A percentile compares a stretch with the other conserved stretches of the same genome.
Conservation (phyloP, 257 asterid species). For the Penstemon newberryi region DNA sequence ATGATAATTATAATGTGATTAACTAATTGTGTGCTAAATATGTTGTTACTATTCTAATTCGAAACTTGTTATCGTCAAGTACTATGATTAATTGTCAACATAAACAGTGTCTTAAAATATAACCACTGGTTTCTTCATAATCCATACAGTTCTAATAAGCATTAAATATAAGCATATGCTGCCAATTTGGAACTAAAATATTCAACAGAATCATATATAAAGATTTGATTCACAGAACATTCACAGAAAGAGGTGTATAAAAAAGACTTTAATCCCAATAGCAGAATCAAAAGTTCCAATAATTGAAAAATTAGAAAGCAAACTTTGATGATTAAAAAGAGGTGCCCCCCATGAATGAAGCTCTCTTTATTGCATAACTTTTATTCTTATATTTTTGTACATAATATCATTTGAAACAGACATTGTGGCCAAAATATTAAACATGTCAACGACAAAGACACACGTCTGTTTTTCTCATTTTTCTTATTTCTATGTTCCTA, state of each 20-base stretch:
- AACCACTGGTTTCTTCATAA: slow-evolving; percentile 10
- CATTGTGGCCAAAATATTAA: slow-evolving; percentile 34
- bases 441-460: slow-evolving; percentile 72
- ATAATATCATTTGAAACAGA: slow-evolving; percentile 23
- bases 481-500: slow-evolving; percentile 20
- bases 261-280: slow-evolving; percentile 22
- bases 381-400: slow-evolving; percentile 43
- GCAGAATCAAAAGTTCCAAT: slow-evolving; percentile 31
- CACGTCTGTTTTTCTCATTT: slow-evolving; percentile 49
- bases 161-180: not conserved
- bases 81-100: slow-evolving; percentile 24
- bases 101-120: slow-evolving; percentile 11
- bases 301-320: slow-evolving; percentile 25
- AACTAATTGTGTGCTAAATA: not conserved
- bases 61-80: slow-evolving; percentile 14
- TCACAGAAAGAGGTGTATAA: slow-evolving; percentile 15
- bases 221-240: slow-evolving; percentile 41
- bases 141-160: not conserved
- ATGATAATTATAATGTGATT: not conserved
- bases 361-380: slow-evolving; percentile 43
- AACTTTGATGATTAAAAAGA: slow-evolving; percentile 33
- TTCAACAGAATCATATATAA: slow-evolving; percentile 20
- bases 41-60: slow-evolving; percentile 8
- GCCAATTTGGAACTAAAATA: not conserved
- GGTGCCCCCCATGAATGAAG: slow-evolving; percentile 65